These are phyloP conservation scores for Backusella sp. DNA, from an alignment of 192 early-diverging fungal genomes.

Conservation along the genomic window DNA sequence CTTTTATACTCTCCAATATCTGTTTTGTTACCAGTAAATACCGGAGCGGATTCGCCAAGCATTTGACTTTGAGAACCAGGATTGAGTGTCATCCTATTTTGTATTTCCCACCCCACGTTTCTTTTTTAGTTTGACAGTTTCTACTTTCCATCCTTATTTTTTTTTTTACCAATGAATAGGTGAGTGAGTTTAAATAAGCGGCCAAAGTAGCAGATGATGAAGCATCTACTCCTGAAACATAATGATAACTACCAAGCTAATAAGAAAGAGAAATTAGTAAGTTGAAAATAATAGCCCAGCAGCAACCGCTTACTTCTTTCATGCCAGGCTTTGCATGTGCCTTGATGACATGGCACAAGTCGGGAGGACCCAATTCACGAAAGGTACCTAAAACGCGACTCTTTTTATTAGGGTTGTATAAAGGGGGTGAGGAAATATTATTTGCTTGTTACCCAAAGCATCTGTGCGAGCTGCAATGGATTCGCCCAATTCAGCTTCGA, in stretches of 20 bases:
- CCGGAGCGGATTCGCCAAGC: conserved; percentile 64
- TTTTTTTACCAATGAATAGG: conserved; percentile 74
- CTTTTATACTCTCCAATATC: too few relatives aligned
- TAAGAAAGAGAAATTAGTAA: background rate
- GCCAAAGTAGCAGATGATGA: conserved; percentile 96
- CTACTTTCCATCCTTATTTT: background rate
- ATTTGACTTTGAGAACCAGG: conserved; percentile 64
- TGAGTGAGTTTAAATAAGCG: conserved; percentile 95
- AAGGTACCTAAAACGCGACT: conserved; percentile 57
- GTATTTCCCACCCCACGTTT: background rate
- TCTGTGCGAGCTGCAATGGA: conserved; percentile 85
- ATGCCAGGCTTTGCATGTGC: conserved; percentile 76
- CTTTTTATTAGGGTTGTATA: background rate
- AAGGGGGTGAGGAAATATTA: too few relatives aligned
- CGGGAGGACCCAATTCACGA: conserved; percentile 95
- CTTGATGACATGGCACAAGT: conserved; percentile 96
- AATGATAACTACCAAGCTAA: conserved; percentile 85
- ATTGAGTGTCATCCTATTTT: conserved; percentile 58
- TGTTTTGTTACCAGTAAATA: conserved; percentile 55
- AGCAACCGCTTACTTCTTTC: conserved; percentile 60
- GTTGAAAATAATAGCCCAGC: too few relatives aligned
- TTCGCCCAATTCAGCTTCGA: conserved; percentile 92
- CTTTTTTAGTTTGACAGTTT: background rate
- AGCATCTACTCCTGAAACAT: conserved; percentile 77
- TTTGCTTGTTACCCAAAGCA: conserved; percentile 69